Conservation (phyloP, 164 flowering plant genomes). For the Vitis riparia region DNA sequence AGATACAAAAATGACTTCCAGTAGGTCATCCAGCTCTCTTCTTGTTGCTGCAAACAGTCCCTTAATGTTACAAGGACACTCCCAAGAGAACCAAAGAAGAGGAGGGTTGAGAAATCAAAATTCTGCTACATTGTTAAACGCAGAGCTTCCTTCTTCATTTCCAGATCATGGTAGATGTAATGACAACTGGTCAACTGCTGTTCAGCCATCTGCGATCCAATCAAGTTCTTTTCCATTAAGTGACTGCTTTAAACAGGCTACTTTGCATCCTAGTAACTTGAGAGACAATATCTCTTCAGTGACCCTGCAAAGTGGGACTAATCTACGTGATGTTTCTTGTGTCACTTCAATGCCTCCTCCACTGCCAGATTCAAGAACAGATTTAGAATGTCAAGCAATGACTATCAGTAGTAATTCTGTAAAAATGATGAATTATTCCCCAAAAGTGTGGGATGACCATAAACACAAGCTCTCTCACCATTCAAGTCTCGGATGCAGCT, state of each 20-base stretch:
- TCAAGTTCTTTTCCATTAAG: constrained; percentile 31
- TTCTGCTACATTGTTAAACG: constrained; percentile 22
- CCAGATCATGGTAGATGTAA: constrained; percentile 40
- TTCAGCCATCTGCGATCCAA: constrained; percentile 32
- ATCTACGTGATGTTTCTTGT: constrained; percentile 29
- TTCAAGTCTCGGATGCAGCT: constrained; percentile 25
- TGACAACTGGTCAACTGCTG: constrained; percentile 50
- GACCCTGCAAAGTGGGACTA: constrained; percentile 25
- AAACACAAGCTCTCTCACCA: constrained; percentile 22
- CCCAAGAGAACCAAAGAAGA: constrained; percentile 24
- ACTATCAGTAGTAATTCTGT: constrained; percentile 19
- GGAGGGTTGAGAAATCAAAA: constrained; percentile 34
- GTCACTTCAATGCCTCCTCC: constrained; percentile 20
- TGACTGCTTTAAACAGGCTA: constrained; percentile 25
- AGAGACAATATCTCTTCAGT: constrained; percentile 32
- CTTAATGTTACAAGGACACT: constrained; percentile 36
- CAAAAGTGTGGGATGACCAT: constrained; percentile 35
- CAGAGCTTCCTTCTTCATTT: constrained; percentile 36
- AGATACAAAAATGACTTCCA: constrained; percentile 24
- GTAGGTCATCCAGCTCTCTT: constrained; percentile 33
- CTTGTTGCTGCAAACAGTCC: constrained; percentile 34
- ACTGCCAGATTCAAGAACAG: constrained; percentile 33
- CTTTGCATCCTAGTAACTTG: constrained; percentile 20
- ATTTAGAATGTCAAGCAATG: constrained; percentile 33
- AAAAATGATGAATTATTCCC: constrained; percentile 21